These are phyloP conservation scores for Stentor roeselii DNA, from an alignment of 73 alveolate genomes.

Conservation along the genomic window DNA sequence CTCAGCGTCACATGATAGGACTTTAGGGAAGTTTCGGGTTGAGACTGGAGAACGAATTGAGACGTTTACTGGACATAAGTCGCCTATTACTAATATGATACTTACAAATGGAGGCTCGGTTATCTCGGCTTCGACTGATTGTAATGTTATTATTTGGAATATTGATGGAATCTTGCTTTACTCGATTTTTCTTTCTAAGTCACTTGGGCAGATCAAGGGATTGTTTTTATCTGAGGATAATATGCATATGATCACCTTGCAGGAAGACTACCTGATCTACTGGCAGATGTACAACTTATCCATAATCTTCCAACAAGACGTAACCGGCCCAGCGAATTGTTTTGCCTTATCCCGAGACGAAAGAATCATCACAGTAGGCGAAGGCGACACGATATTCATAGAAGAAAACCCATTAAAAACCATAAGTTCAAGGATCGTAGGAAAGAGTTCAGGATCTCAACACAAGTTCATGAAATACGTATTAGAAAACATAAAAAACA, in stretches of 20 bases:
- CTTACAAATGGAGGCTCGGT: not conserved
- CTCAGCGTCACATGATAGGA: not conserved
- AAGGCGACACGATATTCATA: not conserved
- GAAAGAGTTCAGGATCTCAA: not conserved
- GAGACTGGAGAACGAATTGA: not conserved
- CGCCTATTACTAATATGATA: not conserved
- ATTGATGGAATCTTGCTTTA: not conserved
- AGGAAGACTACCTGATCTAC: not conserved
- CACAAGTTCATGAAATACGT: not conserved
- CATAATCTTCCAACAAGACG: not conserved
- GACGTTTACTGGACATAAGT: not conserved
- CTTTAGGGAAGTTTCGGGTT: not conserved
- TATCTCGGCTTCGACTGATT: not conserved
- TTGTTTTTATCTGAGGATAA: not conserved
- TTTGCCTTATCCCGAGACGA: not conserved
- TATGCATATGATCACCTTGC: not conserved
- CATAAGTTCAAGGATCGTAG: not conserved
- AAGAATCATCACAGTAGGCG: not conserved
- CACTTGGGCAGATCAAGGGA: not conserved
- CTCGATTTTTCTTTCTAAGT: not conserved
- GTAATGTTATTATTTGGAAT: not conserved
- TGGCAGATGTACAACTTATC: slow-evolving; percentile 1
- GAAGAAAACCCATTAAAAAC: not conserved
- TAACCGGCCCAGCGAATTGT: not conserved
- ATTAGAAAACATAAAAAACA: not conserved